A percentile compares a stretch with the other conserved stretches of the same genome.
phyloP scores from a whole-genome alignment of 345 rosid genomes.

The Zanthoxylum bungeanum region DNA sequence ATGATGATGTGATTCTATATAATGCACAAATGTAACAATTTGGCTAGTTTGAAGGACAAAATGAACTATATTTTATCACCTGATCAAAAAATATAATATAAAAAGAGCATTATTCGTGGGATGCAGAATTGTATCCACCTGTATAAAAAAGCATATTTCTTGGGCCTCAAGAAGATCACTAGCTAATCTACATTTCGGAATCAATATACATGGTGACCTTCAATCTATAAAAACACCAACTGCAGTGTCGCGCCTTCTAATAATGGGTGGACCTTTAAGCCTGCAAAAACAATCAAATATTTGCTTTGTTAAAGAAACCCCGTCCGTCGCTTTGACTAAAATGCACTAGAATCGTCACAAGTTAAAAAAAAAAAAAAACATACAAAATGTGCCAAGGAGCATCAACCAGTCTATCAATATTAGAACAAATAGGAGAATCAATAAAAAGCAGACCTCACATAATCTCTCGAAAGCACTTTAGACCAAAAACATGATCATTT shows the following conservation, averaged over 20 bases:
- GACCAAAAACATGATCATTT: neutral
- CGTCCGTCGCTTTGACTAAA: neutral
- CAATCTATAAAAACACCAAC: conserved; percentile 9
- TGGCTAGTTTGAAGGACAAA: conserved; percentile 6
- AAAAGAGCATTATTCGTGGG: conserved; percentile 11
- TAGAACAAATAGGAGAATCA: neutral
- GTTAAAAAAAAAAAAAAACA: neutral
- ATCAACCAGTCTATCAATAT: neutral
- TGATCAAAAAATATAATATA: conserved; percentile 5
- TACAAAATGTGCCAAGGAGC: neutral
- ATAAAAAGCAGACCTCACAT: neutral
- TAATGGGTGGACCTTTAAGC: conserved; percentile 3
- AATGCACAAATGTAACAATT: conserved; percentile 5
- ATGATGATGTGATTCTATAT: too few relatives aligned
- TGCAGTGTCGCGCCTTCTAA: conserved; percentile 14
- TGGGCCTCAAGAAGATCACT: conserved; percentile 21
- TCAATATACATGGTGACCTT: conserved; percentile 29
- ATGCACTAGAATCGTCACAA: neutral
- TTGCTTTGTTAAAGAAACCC: conserved; percentile 2
- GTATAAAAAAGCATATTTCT: conserved; percentile 7
- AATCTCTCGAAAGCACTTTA: neutral
- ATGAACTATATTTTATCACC: conserved; percentile 23
- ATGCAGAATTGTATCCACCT: conserved; percentile 23
- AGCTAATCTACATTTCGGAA: conserved; percentile 29
- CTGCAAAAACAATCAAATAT: conserved; percentile 25